Evolutionary conservation across 148 eudicot species (phyloP).

Genomic region (Amaranthus palmeri): DNA sequence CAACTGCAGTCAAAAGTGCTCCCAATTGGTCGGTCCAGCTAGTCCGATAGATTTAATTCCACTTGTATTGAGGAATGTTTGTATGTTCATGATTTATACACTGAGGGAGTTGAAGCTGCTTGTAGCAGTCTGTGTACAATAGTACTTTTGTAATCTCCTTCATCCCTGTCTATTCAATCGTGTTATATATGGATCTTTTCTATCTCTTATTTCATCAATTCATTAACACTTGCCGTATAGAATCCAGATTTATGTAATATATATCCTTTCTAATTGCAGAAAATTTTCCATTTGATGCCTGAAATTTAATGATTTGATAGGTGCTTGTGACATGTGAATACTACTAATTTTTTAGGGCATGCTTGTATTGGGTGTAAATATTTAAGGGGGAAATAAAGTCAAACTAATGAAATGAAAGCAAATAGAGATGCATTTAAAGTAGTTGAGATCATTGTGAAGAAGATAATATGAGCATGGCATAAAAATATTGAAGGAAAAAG

Average conservation of each 20-base stretch:
- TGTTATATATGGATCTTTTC: slow-evolving; percentile 24
- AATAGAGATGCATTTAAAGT: no score
- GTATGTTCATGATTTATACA: slow-evolving; percentile 36
- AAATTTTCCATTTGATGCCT: neutral
- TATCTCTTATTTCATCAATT: slow-evolving; percentile 21
- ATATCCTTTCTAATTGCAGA: slow-evolving; percentile 9
- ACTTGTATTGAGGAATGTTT: slow-evolving; percentile 12
- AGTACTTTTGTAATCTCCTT: slow-evolving; percentile 24
- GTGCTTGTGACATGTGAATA: slow-evolving; percentile 28
- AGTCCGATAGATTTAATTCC: slow-evolving; percentile 32
- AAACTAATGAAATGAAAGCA: no score
- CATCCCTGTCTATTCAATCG: slow-evolving; percentile 17
- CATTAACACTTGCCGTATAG: slow-evolving; percentile 30
- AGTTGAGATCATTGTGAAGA: no score
- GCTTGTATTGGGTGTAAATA: no score
- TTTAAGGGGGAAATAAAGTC: no score
- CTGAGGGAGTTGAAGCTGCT: slow-evolving; percentile 32
- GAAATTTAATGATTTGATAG: slow-evolving; percentile 22
- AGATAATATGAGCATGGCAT: no score
- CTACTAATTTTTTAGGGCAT: no score
- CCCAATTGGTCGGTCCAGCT: slow-evolving; percentile 35
- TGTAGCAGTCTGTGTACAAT: slow-evolving; percentile 29
- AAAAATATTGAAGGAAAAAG: no score
- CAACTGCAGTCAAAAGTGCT: slow-evolving; percentile 16
- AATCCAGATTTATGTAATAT: slow-evolving; percentile 35